These are phyloP conservation scores for Fagopyrum esculentum DNA, from an alignment of 148 eudicot species.

Conservation along the genomic window DNA sequence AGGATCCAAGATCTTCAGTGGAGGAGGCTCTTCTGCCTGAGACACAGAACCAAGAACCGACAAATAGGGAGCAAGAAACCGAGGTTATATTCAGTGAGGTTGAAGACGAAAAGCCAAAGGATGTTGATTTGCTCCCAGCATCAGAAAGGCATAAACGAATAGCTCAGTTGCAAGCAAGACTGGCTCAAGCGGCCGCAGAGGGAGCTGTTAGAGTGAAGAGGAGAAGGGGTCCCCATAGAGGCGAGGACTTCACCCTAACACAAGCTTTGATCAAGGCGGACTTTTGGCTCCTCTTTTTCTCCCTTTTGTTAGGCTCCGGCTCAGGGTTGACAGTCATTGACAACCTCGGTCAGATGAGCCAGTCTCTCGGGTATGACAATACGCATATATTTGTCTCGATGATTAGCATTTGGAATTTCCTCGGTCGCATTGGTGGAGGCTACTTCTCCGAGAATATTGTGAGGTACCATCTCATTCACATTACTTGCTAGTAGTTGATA, in stretches of 20 bases:
- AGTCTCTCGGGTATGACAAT: conserved; percentile 74
- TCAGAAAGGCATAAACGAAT: conserved; percentile 73
- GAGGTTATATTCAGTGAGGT: conserved; percentile 77
- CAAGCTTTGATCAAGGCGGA: conserved; percentile 91
- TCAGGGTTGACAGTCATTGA: conserved; percentile 96
- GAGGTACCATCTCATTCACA: conserved; percentile 33
- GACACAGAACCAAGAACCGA: conserved; percentile 29
- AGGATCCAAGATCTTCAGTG: conserved; percentile 36
- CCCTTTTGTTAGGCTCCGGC: conserved; percentile 84
- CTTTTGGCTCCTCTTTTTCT: conserved; percentile 84
- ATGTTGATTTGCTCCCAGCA: conserved; percentile 56
- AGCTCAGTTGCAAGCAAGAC: conserved; percentile 55
- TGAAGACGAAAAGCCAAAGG: conserved; percentile 77
- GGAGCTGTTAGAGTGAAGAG: conserved; percentile 87
- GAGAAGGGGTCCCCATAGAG: conserved; percentile 80
- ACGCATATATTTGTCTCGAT: conserved; percentile 85
- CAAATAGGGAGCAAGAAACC: conserved; percentile 35
- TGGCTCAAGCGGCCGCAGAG: conserved; percentile 89
- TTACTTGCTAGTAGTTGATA: neutral
- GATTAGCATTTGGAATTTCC: conserved; percentile 98
- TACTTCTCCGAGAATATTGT: conserved; percentile 82
- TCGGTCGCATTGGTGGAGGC: conserved; percentile 97
- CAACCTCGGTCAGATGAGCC: conserved; percentile 95
- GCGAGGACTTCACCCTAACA: conserved; percentile 78
- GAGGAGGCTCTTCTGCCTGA: conserved; percentile 54